These are phyloP conservation scores for Quercus variabilis DNA, from an alignment of 306 rosid genomes.

Conservation along the genomic window DNA sequence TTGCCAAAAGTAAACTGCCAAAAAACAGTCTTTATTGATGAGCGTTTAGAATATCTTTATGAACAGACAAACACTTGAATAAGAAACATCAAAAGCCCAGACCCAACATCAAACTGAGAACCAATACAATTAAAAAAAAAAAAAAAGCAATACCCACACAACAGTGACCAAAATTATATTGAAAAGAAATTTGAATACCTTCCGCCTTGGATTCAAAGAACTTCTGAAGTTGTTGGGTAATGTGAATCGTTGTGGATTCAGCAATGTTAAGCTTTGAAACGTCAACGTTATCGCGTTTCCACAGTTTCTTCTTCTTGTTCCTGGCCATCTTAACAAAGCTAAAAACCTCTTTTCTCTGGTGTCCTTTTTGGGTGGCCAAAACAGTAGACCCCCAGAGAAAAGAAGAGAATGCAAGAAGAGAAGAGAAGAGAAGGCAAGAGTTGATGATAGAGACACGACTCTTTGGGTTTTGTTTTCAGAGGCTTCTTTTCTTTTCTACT, in stretches of 20 bases:
- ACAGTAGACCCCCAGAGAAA: background rate
- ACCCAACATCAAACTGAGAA: background rate
- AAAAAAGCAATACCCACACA: background rate
- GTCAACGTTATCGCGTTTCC: background rate
- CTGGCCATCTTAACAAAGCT: background rate
- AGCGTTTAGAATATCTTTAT: background rate
- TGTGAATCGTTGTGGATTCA: slow-evolving; percentile 28
- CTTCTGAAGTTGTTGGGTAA: slow-evolving; percentile 22
- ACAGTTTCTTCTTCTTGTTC: background rate
- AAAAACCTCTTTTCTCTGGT: background rate
- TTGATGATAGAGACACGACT: background rate
- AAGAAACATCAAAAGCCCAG: background rate
- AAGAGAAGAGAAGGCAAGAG: too few species aligned
- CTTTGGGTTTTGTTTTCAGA: background rate
- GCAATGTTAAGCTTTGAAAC: slow-evolving; percentile 16
- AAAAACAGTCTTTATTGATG: background rate
- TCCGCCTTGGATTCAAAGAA: slow-evolving; percentile 43
- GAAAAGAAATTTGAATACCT: slow-evolving; percentile 27
- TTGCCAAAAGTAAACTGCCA: background rate
- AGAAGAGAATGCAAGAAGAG: background rate
- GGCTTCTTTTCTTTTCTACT: background rate
- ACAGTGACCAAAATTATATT: too few species aligned
- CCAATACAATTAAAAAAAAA: background rate
- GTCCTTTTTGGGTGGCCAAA: background rate
- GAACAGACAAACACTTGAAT: background rate